Evolutionary conservation across 2,329 filamentous ascomycete genomes (phyloP).

Genomic region (Fusarium fujikuroi): DNA sequence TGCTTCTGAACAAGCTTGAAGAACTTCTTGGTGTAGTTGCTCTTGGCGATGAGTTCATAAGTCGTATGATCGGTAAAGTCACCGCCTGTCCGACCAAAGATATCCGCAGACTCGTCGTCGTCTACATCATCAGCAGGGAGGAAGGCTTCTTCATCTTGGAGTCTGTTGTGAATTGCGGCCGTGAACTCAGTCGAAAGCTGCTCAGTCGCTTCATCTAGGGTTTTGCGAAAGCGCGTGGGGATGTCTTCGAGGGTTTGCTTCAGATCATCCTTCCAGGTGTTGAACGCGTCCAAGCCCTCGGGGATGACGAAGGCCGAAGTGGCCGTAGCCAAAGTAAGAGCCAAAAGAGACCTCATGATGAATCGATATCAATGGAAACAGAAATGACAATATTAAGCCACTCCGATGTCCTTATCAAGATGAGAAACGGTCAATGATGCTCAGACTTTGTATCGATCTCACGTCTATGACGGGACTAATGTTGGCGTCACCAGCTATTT

Average conservation of each 20-base stretch:
- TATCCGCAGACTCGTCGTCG: neutral
- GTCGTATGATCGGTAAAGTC: constrained; percentile 74
- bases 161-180: constrained; percentile 14
- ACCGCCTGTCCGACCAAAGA: constrained; percentile 28
- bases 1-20: constrained; percentile 79
- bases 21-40: constrained; percentile 81
- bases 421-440: constrained; percentile 26
- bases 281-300: constrained; percentile 12
- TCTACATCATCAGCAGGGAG: neutral
- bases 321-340: constrained; percentile 36
- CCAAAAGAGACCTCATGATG: constrained; percentile 34
- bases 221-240: constrained; percentile 2
- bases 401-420: neutral
- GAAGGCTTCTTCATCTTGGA: constrained; percentile 18
- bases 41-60: constrained; percentile 80
- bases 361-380: neutral
- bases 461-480: neutral
- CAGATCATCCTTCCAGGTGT: constrained; percentile 13
- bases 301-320: constrained; percentile 37
- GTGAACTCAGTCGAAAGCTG: constrained; percentile 27
- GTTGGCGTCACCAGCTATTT: constrained; percentile 33
- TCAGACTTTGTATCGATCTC: constrained; percentile 8
- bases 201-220: constrained; percentile 27
- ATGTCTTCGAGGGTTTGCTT: constrained; percentile 17
- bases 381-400: neutral